Evolutionary conservation across 2,329 filamentous ascomycete genomes (phyloP).

Genomic region (Calonectria hawksworthii): DNA sequence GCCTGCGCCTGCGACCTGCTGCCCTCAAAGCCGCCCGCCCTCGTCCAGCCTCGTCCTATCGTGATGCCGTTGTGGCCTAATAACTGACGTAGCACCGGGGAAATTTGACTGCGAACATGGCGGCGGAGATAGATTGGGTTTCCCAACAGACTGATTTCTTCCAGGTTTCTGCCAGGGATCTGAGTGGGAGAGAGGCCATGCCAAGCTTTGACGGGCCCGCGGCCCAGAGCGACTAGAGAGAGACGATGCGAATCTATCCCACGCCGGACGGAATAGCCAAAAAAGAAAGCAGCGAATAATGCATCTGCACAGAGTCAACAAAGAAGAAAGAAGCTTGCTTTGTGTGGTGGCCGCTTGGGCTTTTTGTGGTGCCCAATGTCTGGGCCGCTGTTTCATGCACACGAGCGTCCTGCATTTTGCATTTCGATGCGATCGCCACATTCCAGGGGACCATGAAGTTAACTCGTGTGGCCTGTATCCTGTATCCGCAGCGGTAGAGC

Average conservation of each 20-base stretch:
- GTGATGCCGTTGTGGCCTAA: conserved; percentile 6
- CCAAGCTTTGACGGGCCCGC: conserved; percentile 2
- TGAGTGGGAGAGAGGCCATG: not conserved
- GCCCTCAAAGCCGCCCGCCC: not conserved
- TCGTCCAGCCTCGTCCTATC: conserved; percentile 6
- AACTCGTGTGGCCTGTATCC: not conserved
- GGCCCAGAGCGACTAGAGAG: not conserved
- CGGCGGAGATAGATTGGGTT: not conserved
- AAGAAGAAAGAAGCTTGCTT: not conserved
- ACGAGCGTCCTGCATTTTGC: conserved; percentile 27
- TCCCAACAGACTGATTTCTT: conserved; percentile 11
- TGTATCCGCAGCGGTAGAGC: not conserved
- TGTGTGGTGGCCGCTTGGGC: conserved; percentile 19
- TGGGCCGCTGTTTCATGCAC: conserved; percentile 39
- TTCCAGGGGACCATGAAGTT: conserved; percentile 12
- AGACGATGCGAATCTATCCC: not conserved
- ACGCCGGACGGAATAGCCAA: not conserved
- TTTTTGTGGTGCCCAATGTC: conserved; percentile 18
- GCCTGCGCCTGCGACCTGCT: not conserved
- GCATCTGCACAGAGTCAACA: not conserved
- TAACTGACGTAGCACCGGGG: not conserved
- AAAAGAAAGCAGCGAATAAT: not conserved
- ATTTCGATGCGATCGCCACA: conserved; percentile 14
- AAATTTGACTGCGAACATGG: not conserved
- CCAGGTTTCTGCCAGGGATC: not conserved